Conservation (phyloP, 805 yeast species). For the Scheffersomyces amazonensis region DNA sequence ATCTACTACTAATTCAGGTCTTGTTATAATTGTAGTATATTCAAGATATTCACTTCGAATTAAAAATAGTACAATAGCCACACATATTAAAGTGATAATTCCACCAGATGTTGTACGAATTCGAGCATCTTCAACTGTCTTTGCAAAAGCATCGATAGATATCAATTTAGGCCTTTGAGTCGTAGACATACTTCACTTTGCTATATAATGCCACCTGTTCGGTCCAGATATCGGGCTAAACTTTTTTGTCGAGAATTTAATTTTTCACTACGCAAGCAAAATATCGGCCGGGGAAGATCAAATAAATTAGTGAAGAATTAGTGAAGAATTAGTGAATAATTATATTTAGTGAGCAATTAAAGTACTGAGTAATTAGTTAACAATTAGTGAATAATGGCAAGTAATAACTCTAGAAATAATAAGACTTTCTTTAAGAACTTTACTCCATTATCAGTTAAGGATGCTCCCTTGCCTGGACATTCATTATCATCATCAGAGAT, state of each 20-base stretch:
- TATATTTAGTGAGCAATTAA: too few relatives aligned
- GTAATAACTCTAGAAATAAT: slow-evolving; percentile 6
- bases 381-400: slow-evolving; percentile 3
- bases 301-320: too few relatives aligned
- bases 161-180: slow-evolving; percentile 41
- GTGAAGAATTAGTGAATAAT: too few relatives aligned
- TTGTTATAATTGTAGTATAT: slow-evolving; percentile 61
- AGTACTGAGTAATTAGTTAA: too few relatives aligned
- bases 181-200: too few relatives aligned
- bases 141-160: slow-evolving; percentile 85
- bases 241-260: too few relatives aligned
- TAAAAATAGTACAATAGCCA: slow-evolving; percentile 57
- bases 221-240: too few relatives aligned
- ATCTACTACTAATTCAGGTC: slow-evolving; percentile 89
- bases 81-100: slow-evolving; percentile 71
- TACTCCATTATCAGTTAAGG: slow-evolving; percentile 12
- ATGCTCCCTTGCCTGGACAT: slow-evolving; percentile 13
- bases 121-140: slow-evolving; percentile 91
- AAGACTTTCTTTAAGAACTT: slow-evolving; percentile 19
- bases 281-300: too few relatives aligned
- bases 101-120: slow-evolving; percentile 91
- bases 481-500: slow-evolving; percentile 25
- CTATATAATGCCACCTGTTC: too few relatives aligned
- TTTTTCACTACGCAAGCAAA: too few relatives aligned
- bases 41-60: slow-evolving; percentile 73